Evolutionary conservation across 1,139 yeast species (phyloP), one percentile per base, ranked within the genome.

Genomic region (Pichia sp.): DNA sequence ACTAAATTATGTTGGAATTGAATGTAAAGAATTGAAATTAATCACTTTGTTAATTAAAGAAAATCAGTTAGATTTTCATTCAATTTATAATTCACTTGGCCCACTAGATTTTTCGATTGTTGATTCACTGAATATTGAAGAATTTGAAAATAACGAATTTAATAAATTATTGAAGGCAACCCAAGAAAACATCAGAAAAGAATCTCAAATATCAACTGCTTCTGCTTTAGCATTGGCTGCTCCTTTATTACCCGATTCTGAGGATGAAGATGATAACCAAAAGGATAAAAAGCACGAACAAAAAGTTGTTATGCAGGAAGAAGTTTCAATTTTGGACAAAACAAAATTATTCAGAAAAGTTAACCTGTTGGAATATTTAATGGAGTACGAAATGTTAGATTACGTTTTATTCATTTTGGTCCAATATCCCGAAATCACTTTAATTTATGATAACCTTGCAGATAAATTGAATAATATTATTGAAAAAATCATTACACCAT

Each of bases 161-260:
- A 62, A 61, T 0, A 60, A 62, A 13, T 69, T 82, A 42, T 78
- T 81, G 48, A 68, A 67, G 1, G 67, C 68, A 6, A 79, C 80
- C 66, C 74, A 79, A 41, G 72, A 73, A 30, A 73, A 76, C 27
- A 65, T 86, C 59, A 83, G 83, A n/a, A 80, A 80, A 18, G 77
- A 82, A 53, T 83, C 86, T 0, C 74, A 76, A 60, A 73, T 75
- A 56, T 86, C 95, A 0, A 79, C 81, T 29, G 86, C 89, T 0
- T 87, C 86, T 56, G 96, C 96, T 0, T 70, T 91, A 50, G 95
- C 97, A 0, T 67, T 89, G 60, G 96, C 97, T 3, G 95, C 95
- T 8, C 96, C 96, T 0, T 71, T 91, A 47, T 74, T 77, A 7
- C 84, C 83, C 48, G 95, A 84, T 27, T 85, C 80, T 19, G 86